Percentiles rank a stretch among this genome's conserved stretches.
Evolutionary conservation across 345 rosid species (phyloP).

Genomic region (Aquilaria malaccensis): DNA sequence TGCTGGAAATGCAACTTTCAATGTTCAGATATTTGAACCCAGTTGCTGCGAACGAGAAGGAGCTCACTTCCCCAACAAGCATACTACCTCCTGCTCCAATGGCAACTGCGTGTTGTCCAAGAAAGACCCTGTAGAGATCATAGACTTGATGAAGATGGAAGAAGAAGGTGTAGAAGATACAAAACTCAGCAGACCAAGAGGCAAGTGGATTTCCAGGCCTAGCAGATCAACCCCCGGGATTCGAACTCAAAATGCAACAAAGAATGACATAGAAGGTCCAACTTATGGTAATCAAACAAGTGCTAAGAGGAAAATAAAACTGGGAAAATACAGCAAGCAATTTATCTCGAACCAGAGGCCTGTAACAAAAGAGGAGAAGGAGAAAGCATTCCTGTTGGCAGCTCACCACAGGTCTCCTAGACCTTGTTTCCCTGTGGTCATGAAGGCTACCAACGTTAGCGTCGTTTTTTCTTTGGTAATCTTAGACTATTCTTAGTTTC

Average conservation of each 20-base stretch:
- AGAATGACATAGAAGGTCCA: background rate
- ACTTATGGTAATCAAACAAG: background rate
- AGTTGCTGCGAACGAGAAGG: conserved; percentile 6
- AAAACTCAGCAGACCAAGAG: conserved; percentile 1
- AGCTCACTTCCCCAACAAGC: background rate
- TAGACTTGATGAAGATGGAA: background rate
- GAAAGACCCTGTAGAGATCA: background rate
- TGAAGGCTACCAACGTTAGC: conserved; percentile 1
- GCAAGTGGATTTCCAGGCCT: background rate
- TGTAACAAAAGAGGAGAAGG: conserved; percentile 1
- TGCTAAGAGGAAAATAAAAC: background rate
- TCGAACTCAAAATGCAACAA: background rate
- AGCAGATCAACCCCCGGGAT: background rate
- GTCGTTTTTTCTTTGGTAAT: background rate
- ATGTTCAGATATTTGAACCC: background rate
- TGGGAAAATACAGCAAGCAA: background rate
- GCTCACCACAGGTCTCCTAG: background rate
- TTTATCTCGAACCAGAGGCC: too few relatives aligned
- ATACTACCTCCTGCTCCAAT: background rate
- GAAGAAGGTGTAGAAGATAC: background rate
- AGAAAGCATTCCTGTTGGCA: background rate
- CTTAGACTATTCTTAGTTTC: background rate
- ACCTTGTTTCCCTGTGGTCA: background rate
- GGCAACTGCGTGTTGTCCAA: background rate
- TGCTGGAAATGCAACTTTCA: background rate